Percentiles rank a stretch among this genome's conserved stretches.
Evolutionary conservation across 768 basidiomycete genomes (phyloP).

Genomic region (Termitomyces sp.): DNA sequence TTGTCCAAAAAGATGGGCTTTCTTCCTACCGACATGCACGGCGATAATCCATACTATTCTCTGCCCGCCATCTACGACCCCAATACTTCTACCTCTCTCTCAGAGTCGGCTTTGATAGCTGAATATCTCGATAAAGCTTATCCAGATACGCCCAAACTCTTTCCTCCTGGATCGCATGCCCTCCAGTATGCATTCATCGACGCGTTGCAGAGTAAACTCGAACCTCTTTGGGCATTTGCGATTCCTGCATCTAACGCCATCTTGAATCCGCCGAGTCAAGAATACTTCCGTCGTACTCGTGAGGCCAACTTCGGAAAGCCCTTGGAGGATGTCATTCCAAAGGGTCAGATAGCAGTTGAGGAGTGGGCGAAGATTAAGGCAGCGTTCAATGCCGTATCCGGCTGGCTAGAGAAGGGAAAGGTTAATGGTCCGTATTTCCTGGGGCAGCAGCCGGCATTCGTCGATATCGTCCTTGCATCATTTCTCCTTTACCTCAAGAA

Average conservation of each 20-base stretch:
- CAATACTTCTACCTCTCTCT: constrained; percentile 26
- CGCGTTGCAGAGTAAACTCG: constrained; percentile 9
- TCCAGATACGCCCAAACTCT: constrained; percentile 26
- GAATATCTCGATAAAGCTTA: constrained; percentile 43
- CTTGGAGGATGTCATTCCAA: constrained; percentile 33
- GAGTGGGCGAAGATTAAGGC: constrained; percentile 36
- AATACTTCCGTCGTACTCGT: constrained; percentile 36
- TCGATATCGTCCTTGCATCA: constrained; percentile 35
- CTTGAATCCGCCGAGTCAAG: constrained; percentile 31
- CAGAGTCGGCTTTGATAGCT: constrained; percentile 41
- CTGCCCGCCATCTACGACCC: constrained; percentile 40
- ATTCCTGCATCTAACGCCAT: constrained; percentile 19
- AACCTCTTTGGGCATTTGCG: constrained; percentile 14
- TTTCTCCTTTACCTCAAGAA: constrained; percentile 27
- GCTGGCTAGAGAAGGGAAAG: constrained; percentile 27
- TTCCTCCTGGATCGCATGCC: constrained; percentile 17
- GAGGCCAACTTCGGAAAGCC: constrained; percentile 27
- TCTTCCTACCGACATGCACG: constrained; percentile 24
- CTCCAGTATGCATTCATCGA: constrained; percentile 19
- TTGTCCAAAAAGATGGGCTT: constrained; percentile 29
- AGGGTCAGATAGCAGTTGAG: constrained; percentile 23
- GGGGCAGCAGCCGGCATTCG: constrained; percentile 33
- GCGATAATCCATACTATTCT: constrained; percentile 33
- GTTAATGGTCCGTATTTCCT: constrained; percentile 29
- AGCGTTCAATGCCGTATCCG: constrained; percentile 23